Evolutionary conservation across 169 alveolate genomes (phyloP).

Genomic region (Plasmodium gonderi): DNA sequence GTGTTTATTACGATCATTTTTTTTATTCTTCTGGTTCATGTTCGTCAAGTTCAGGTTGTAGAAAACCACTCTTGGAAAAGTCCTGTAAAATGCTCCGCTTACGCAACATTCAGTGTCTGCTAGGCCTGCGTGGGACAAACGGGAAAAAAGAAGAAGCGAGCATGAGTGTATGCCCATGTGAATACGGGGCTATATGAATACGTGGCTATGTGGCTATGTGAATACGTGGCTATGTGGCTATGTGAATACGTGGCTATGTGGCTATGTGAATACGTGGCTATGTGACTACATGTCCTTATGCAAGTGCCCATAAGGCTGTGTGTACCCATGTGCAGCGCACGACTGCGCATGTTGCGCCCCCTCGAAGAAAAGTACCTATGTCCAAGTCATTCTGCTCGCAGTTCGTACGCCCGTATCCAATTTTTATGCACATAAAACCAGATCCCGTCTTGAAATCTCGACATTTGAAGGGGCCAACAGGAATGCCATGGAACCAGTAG

Average conservation of each 20-base stretch:
- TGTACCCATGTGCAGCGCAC: neutral
- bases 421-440: constrained; percentile 86
- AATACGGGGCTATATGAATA: neutral
- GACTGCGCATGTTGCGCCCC: neutral
- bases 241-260: too few species aligned
- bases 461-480: constrained; percentile 90
- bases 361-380: constrained; percentile 45
- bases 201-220: neutral
- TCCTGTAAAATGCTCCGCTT: constrained; percentile 86
- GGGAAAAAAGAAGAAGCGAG: neutral
- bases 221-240: too few species aligned
- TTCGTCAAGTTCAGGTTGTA: constrained; percentile 76
- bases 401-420: constrained; percentile 85
- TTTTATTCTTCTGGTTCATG: neutral
- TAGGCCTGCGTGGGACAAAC: constrained; percentile 76
- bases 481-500: constrained; percentile 90
- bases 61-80: constrained; percentile 87
- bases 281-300: too few species aligned
- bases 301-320: too few species aligned
- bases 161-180: neutral
- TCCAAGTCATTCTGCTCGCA: constrained; percentile 75
- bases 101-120: constrained; percentile 91
- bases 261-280: too few species aligned
- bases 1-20: neutral
- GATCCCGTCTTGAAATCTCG: constrained; percentile 89